phyloP scores from a whole-genome alignment of 805 yeast genomes.

The Maudiozyma bulderi region DNA sequence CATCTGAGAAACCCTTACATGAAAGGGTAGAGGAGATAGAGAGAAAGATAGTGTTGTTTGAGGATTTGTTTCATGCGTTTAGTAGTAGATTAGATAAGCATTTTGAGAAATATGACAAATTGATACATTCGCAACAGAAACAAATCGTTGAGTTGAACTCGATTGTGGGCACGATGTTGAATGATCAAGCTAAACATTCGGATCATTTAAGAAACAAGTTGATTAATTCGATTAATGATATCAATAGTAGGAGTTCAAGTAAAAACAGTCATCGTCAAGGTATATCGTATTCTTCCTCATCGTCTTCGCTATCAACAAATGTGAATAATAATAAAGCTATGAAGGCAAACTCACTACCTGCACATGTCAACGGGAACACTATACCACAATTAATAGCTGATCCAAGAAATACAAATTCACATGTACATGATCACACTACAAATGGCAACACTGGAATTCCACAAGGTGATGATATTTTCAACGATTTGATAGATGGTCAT shows the following conservation, averaged over 20 bases:
- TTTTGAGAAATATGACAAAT: constrained; percentile 25
- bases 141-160: constrained; percentile 24
- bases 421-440: too few relatives aligned
- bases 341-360: not conserved
- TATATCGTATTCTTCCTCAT: too few relatives aligned
- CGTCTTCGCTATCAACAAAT: too few relatives aligned
- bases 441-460: not conserved
- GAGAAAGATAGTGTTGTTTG: constrained; percentile 23
- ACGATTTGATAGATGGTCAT: not conserved
- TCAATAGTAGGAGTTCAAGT: not conserved
- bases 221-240: constrained; percentile 8
- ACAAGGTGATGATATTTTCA: not conserved
- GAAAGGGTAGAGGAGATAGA: constrained; percentile 22
- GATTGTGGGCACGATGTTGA: constrained; percentile 17
- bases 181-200: constrained; percentile 23
- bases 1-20: not conserved
- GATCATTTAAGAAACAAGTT: constrained; percentile 23
- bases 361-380: not conserved
- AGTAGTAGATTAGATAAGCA: constrained; percentile 25
- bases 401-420: too few relatives aligned
- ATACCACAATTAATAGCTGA: not conserved
- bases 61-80: constrained; percentile 24
- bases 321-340: too few relatives aligned
- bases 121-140: constrained; percentile 25
- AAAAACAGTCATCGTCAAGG: not conserved